A percentile compares a stretch with the other conserved stretches of the same genome.
These are phyloP conservation scores for Neurospora pannonica DNA, from an alignment of 495 filamentous ascomycete species.

Conservation along the genomic window DNA sequence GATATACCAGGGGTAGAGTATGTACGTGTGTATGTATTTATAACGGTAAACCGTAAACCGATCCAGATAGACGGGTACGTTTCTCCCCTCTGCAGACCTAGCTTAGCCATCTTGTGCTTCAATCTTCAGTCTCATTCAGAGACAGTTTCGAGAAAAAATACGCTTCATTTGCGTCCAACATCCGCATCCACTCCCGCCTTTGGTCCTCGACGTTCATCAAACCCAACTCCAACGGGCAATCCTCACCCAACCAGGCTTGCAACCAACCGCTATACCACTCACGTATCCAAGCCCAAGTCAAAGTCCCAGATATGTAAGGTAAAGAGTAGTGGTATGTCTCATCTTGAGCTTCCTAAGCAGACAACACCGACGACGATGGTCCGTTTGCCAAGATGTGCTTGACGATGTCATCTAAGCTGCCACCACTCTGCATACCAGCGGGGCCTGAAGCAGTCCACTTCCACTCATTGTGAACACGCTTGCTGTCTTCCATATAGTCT, in stretches of 20 bases:
- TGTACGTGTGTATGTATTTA: neutral
- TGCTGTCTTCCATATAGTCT: slow-evolving; percentile 2
- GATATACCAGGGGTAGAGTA: neutral
- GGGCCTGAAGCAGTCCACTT: slow-evolving; percentile 3
- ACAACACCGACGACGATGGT: neutral
- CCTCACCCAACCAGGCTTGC: neutral
- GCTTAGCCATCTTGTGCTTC: neutral
- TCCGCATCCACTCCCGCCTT: neutral
- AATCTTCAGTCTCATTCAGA: neutral
- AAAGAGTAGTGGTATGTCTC: neutral
- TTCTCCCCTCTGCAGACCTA: neutral
- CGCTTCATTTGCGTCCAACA: neutral
- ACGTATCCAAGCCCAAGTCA: neutral
- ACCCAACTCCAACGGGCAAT: neutral
- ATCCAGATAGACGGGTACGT: neutral
- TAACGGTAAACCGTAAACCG: neutral
- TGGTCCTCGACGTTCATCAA: neutral
- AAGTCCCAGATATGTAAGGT: neutral
- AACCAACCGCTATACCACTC: neutral
- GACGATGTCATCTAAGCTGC: slow-evolving; percentile 3
- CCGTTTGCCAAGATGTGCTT: slow-evolving; percentile 5
- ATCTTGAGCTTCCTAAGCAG: neutral
- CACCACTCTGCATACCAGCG: neutral
- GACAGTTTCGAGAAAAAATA: neutral
- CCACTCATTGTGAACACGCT: slow-evolving; percentile 7